Evolutionary conservation across 257 asterid species (phyloP).

Genomic region (Nicotiana undulata): DNA sequence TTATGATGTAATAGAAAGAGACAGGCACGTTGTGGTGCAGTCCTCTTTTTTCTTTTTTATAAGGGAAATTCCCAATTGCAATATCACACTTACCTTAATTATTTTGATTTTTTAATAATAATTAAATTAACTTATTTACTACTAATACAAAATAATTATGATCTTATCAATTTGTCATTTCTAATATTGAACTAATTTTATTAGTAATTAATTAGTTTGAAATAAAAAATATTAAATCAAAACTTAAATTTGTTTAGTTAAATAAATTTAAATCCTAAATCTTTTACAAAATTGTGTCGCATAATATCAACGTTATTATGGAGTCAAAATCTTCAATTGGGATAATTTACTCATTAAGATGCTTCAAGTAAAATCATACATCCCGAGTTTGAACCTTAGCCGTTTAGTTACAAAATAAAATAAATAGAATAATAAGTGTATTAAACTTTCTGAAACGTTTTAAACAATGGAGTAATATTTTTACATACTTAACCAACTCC

Average conservation of each 20-base stretch:
- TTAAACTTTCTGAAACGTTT: background rate
- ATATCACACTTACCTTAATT: background rate
- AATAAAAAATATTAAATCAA: background rate
- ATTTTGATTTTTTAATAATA: too few relatives aligned
- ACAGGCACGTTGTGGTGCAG: slow-evolving; percentile 25
- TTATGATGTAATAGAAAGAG: slow-evolving; percentile 33
- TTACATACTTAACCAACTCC: background rate
- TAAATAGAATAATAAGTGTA: background rate
- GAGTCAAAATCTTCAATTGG: background rate
- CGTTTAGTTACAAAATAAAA: background rate
- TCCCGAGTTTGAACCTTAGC: background rate
- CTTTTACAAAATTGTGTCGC: background rate
- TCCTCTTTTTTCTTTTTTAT: background rate
- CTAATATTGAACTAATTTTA: too few relatives aligned
- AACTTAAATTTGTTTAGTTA: background rate
- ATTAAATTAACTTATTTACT: too few relatives aligned
- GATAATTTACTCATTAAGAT: background rate
- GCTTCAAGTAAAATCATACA: background rate
- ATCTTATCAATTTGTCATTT: too few relatives aligned
- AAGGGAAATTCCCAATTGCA: background rate
- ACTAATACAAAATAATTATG: too few relatives aligned
- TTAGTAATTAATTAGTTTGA: too few relatives aligned
- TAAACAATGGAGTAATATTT: background rate
- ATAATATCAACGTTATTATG: background rate
- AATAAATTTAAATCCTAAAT: background rate